These are phyloP conservation scores for Cladosporium sp. DNA, from an alignment of 2,329 filamentous ascomycete genomes.

Conservation along the genomic window DNA sequence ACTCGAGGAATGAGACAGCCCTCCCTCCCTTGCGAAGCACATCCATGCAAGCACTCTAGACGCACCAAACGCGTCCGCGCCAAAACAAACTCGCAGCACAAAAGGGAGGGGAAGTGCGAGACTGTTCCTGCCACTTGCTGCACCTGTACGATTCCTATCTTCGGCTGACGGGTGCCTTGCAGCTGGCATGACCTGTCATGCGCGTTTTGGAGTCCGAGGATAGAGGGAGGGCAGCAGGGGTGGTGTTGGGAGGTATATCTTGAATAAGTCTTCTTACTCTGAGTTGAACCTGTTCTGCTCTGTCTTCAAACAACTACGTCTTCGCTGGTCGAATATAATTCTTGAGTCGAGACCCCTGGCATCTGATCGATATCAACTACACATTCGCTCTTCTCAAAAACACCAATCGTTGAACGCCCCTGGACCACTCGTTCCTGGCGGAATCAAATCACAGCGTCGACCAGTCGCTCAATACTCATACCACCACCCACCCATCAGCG, in stretches of 20 bases:
- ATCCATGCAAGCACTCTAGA: neutral
- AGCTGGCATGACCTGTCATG: neutral
- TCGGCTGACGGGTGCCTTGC: neutral
- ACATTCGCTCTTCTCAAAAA: neutral
- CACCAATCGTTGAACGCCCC: too few species aligned
- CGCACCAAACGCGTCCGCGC: neutral
- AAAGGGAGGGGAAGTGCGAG: constrained; percentile 3
- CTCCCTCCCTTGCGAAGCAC: neutral
- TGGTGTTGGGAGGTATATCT: neutral
- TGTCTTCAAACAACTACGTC: neutral
- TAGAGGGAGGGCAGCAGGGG: neutral
- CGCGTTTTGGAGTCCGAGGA: constrained; percentile 2
- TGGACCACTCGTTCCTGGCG: too few species aligned
- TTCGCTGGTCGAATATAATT: neutral
- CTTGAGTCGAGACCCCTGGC: neutral
- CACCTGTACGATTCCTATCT: neutral
- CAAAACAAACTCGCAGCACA: neutral
- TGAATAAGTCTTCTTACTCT: neutral
- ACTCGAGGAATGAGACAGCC: neutral
- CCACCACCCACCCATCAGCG: neutral
- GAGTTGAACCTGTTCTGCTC: too few species aligned
- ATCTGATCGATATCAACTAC: neutral
- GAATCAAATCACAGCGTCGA: too few species aligned
- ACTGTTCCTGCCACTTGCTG: neutral
- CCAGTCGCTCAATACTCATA: too few species aligned